Conservation (phyloP, 2,329 filamentous ascomycete genomes). For the Thermoascus crustaceus region DNA sequence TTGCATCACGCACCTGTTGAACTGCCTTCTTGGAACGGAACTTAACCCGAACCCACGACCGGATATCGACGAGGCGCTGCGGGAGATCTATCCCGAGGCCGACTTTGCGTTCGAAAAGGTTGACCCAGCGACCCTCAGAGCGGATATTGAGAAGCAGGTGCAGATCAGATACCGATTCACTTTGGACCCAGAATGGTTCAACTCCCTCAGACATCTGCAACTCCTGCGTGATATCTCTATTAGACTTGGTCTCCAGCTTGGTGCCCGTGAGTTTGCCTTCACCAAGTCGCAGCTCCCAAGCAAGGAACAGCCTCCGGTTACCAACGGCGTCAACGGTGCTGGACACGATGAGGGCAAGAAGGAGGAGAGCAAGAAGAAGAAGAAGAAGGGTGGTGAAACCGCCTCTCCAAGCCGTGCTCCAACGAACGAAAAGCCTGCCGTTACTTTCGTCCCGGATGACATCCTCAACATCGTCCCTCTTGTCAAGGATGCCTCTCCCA, state of each 20-base stretch:
- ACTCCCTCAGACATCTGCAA: slow-evolving; percentile 64
- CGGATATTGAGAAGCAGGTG: slow-evolving; percentile 64
- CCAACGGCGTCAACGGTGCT: slow-evolving; percentile 29
- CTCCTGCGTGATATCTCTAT: slow-evolving; percentile 80
- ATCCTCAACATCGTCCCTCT: slow-evolving; percentile 88
- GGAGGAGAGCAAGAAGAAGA: slow-evolving; percentile 57
- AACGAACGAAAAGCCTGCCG: slow-evolving; percentile 39
- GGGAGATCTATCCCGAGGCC: slow-evolving; percentile 68
- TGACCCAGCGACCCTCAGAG: slow-evolving; percentile 62
- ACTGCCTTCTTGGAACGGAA: slow-evolving; percentile 75
- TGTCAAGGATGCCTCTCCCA: slow-evolving; percentile 87
- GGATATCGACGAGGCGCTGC: slow-evolving; percentile 67
- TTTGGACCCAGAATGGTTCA: slow-evolving; percentile 60
- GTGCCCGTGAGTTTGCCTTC: slow-evolving; percentile 69
- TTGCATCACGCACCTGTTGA: slow-evolving; percentile 78
- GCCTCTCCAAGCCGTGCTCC: slow-evolving; percentile 37
- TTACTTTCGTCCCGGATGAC: slow-evolving; percentile 74
- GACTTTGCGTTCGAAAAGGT: slow-evolving; percentile 74
- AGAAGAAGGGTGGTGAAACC: slow-evolving; percentile 48
- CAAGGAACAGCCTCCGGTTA: slow-evolving; percentile 24
- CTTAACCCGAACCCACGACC: slow-evolving; percentile 70
- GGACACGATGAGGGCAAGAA: slow-evolving; percentile 33
- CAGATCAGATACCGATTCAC: slow-evolving; percentile 67
- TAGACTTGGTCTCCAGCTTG: slow-evolving; percentile 83
- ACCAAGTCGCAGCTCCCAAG: slow-evolving; percentile 35